A percentile compares a stretch with the other conserved stretches of the same genome.
phyloP scores from a whole-genome alignment of 1,284 basidiomycete species.

The Coniferiporia weirii region DNA sequence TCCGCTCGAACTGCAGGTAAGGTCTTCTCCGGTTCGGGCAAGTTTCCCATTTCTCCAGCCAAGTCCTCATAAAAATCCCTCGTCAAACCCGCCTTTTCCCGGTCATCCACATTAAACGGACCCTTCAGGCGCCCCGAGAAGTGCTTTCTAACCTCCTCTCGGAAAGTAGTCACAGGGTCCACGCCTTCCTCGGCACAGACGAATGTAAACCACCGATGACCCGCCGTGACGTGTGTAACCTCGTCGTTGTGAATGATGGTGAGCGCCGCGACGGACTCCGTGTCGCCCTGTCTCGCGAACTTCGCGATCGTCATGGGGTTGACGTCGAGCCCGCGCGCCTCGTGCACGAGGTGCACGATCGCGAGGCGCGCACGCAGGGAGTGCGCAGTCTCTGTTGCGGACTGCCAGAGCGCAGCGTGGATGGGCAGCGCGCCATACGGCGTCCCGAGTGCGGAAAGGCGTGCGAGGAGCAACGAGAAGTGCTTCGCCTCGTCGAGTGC shows the following conservation, averaged over 20 bases:
- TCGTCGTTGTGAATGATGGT: conserved; percentile 82
- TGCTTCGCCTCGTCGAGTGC: conserved; percentile 87
- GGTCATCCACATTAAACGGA: conserved; percentile 76
- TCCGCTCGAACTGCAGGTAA: background rate
- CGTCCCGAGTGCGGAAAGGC: conserved; percentile 58
- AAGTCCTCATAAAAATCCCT: conserved; percentile 69
- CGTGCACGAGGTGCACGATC: conserved; percentile 88
- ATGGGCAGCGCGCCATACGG: conserved; percentile 75
- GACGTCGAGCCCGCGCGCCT: conserved; percentile 83
- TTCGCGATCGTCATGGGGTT: conserved; percentile 81
- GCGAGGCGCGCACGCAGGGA: conserved; percentile 75
- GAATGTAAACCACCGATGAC: conserved; percentile 84
- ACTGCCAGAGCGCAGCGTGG: conserved; percentile 80
- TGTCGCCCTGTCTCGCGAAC: conserved; percentile 67
- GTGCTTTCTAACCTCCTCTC: conserved; percentile 67
- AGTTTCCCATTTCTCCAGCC: conserved; percentile 43
- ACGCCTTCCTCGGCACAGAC: conserved; percentile 60
- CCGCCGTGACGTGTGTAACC: conserved; percentile 79
- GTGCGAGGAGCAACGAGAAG: conserved; percentile 55
- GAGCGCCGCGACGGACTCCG: conserved; percentile 64
- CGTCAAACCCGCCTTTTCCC: conserved; percentile 71
- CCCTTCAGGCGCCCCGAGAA: conserved; percentile 82
- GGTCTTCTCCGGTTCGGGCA: background rate
- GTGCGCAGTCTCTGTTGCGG: conserved; percentile 66
- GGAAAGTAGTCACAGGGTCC: conserved; percentile 69